Evolutionary conservation across 1,284 basidiomycete genomes (phyloP).

Genomic region (Sanghuangporus baumii): DNA sequence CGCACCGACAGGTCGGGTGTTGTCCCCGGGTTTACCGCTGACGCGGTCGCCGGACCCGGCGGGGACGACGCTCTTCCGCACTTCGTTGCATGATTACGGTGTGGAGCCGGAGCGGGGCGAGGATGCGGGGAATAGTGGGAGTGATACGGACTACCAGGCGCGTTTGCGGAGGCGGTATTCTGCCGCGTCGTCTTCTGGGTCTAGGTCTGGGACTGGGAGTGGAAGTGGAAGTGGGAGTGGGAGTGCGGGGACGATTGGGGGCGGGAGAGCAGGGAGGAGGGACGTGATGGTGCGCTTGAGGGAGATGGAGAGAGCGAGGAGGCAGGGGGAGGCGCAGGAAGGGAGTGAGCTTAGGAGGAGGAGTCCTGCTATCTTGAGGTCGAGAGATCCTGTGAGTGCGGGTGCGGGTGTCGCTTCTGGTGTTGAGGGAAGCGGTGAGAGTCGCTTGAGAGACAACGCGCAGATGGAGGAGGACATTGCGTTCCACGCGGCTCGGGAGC

Average conservation of each 20-base stretch:
- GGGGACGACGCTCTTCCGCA: too few species aligned
- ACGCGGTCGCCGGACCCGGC: background rate
- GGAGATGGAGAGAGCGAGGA: background rate
- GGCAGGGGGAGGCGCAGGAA: background rate
- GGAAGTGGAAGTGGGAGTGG: too few species aligned
- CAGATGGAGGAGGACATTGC: slow-evolving; percentile 15
- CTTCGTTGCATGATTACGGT: too few species aligned
- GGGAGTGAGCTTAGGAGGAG: background rate
- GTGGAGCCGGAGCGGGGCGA: too few species aligned
- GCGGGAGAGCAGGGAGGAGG: background rate
- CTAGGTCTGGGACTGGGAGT: too few species aligned
- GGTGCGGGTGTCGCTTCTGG: too few species aligned
- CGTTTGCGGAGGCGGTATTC: background rate
- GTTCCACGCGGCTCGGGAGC: background rate
- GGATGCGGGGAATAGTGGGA: background rate
- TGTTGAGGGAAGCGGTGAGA: too few species aligned
- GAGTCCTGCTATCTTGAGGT: background rate
- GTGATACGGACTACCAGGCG: background rate
- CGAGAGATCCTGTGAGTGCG: background rate
- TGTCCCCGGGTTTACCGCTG: background rate
- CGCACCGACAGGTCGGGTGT: background rate
- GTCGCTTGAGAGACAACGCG: background rate
- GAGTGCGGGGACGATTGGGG: too few species aligned
- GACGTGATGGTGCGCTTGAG: background rate
- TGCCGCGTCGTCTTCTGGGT: background rate